phyloP scores from a whole-genome alignment of 2,329 filamentous ascomycete species.

The Colletotrichum navitas region DNA sequence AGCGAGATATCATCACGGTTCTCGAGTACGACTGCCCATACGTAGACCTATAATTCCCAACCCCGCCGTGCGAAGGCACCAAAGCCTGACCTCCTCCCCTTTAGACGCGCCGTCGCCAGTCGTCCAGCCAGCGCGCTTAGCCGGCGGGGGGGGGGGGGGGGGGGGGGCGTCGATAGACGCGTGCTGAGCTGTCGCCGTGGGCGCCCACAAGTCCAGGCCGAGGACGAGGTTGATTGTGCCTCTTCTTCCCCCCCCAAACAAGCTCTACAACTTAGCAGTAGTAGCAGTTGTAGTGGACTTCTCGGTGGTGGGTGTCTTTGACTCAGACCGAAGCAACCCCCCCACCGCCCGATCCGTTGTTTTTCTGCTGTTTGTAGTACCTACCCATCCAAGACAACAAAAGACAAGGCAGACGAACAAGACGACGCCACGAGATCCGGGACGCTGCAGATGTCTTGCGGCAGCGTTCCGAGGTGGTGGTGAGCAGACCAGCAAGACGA shows the following conservation, averaged over 20 bases:
- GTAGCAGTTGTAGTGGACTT: too few relatives aligned
- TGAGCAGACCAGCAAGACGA: neutral
- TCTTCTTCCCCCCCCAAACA: too few relatives aligned
- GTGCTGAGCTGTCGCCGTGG: neutral
- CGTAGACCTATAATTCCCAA: neutral
- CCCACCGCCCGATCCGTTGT: neutral
- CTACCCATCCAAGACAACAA: neutral
- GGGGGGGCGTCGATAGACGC: too few relatives aligned
- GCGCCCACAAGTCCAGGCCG: neutral
- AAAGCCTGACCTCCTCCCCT: neutral
- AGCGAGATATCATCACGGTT: too few relatives aligned
- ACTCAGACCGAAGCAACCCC: slow-evolving; percentile 20
- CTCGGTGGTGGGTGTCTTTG: slow-evolving; percentile 12
- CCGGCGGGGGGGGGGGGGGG: too few relatives aligned
- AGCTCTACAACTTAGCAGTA: too few relatives aligned
- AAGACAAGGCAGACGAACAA: neutral
- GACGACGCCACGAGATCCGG: slow-evolving; percentile 28
- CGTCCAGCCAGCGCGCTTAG: neutral
- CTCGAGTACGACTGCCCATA: too few relatives aligned
- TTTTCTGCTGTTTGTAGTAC: neutral
- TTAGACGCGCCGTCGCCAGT: neutral
- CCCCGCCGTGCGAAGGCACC: neutral
- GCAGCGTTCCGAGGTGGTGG: neutral
- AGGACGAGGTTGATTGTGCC: neutral
- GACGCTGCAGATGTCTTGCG: slow-evolving; percentile 21